Evolutionary conservation across 2,329 filamentous ascomycete genomes (phyloP), one percentile per base, ranked within the genome.

Genomic region (Fusarium protoensiforme): DNA sequence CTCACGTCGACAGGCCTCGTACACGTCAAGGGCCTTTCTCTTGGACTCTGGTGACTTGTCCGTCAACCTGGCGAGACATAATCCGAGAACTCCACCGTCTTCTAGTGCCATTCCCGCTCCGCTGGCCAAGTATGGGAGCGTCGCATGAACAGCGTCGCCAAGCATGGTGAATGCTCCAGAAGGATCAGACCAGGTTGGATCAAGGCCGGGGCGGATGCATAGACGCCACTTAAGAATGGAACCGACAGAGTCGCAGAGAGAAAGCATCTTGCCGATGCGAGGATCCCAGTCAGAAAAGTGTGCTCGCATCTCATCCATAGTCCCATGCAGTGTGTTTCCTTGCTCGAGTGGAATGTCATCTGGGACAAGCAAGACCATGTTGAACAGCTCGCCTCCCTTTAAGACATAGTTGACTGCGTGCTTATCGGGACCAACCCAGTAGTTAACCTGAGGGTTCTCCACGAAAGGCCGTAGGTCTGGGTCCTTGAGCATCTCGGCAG

Each of bases 81-180:
- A 80, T 0, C 90, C 89, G 0, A 91, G 82, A 0, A 90, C 87
- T 4, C 87, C 87, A 0, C 84, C 89, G 63, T 92, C 90, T 78
- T 92, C 90, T 1, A 91, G 82, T 5, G 87, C 86, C 89, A 91
- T 91, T 3, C 89, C 89, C 0, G 89, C 89, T 3, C 88, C 85
- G 36, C 68, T 78, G 2, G 89, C 88, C 0, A 91, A 82, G 75
- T 92, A 92, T 0, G 91, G 91, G 0, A 92, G 82, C 0, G 89
- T 92, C 1, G 91, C 90, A 69, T 92, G 90, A 3, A 90, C 89
- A 1, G 90, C 88, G 74, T 92, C 91, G 0, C 91, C 91, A 0
- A 92, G 82, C 75, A 92, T 85, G 0, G 88, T 87, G 74, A 91
- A 90, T 0, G 87, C 82, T 0, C 86, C 89, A 0, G 84, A 87